phyloP scores from a whole-genome alignment of 1,284 basidiomycete genomes.

The Testicularia cyperi region DNA sequence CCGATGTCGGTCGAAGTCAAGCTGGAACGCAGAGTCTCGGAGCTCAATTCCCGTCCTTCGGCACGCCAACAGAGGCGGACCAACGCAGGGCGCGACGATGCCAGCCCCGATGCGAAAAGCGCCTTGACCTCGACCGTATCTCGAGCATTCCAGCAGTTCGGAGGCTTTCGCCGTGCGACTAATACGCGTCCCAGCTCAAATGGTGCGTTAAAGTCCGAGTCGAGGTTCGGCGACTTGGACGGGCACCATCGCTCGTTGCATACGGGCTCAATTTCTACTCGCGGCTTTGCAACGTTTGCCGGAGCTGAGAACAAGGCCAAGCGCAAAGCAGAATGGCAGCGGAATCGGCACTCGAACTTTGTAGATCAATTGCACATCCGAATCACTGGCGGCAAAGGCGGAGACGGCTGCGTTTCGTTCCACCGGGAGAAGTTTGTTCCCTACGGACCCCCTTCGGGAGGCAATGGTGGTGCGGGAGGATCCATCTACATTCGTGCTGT shows the following conservation, averaged over 20 bases:
- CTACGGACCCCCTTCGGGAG: conserved; percentile 58
- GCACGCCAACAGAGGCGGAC: too few species aligned
- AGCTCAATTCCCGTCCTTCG: conserved; percentile 4
- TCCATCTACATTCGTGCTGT: conserved; percentile 50
- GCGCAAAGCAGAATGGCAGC: conserved; percentile 48
- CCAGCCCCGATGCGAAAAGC: too few species aligned
- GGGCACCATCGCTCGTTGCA: too few species aligned
- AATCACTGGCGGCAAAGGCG: conserved; percentile 51
- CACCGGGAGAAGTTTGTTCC: conserved; percentile 57
- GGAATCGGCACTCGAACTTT: conserved; percentile 46
- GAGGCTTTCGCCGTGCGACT: conserved; percentile 17
- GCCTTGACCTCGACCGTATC: too few species aligned
- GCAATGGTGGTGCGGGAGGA: conserved; percentile 55
- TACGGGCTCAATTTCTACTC: too few species aligned
- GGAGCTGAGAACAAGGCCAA: conserved; percentile 33
- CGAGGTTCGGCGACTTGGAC: too few species aligned
- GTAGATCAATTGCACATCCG: conserved; percentile 49
- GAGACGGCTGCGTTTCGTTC: conserved; percentile 58
- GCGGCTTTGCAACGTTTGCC: too few species aligned
- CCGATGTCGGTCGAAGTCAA: conserved; percentile 18
- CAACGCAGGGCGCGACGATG: too few species aligned
- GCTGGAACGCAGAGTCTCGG: conserved; percentile 14
- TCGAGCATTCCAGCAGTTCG: conserved; percentile 19
- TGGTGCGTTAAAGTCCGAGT: not conserved
- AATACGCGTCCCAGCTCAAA: too few species aligned